phyloP scores from a whole-genome alignment of 495 filamentous ascomycete species.

The Monascus purpureus region DNA sequence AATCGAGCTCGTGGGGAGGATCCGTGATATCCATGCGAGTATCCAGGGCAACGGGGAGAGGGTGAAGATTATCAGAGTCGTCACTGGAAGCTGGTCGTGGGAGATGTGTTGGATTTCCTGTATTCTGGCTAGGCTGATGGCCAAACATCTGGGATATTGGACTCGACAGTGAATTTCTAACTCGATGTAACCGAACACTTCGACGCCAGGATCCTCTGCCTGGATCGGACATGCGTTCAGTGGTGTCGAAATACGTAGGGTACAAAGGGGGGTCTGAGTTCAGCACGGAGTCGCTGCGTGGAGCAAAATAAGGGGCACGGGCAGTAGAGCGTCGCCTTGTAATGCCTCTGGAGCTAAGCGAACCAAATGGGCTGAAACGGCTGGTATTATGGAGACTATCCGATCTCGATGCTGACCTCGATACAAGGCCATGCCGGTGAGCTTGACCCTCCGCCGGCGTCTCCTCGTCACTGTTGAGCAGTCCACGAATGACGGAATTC shows the following conservation, averaged over 20 bases:
- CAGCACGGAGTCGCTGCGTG: constrained; percentile 18
- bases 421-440: constrained; percentile 32
- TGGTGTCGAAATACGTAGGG: constrained; percentile 11
- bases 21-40: constrained; percentile 27
- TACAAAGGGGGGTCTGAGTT: constrained; percentile 12
- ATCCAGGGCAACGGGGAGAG: constrained; percentile 27
- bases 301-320: constrained; percentile 22
- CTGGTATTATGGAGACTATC: constrained; percentile 22
- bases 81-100: constrained; percentile 8
- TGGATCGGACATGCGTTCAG: constrained; percentile 16
- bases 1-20: constrained; percentile 29
- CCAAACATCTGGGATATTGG: constrained; percentile 35
- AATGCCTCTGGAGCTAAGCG: constrained; percentile 24
- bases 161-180: constrained; percentile 28
- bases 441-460: constrained; percentile 35
- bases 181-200: constrained; percentile 26
- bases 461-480: constrained; percentile 33
- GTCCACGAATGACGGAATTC: constrained; percentile 31
- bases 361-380: constrained; percentile 31
- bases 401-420: constrained; percentile 23
- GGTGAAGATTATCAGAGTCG: constrained; percentile 13
- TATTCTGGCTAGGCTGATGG: constrained; percentile 11
- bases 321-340: constrained; percentile 24
- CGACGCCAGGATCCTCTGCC: constrained; percentile 29
- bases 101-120: constrained; percentile 9